These are phyloP conservation scores for Sclerotinia subarctica DNA, from an alignment of 2,329 filamentous ascomycete species.

Conservation along the genomic window DNA sequence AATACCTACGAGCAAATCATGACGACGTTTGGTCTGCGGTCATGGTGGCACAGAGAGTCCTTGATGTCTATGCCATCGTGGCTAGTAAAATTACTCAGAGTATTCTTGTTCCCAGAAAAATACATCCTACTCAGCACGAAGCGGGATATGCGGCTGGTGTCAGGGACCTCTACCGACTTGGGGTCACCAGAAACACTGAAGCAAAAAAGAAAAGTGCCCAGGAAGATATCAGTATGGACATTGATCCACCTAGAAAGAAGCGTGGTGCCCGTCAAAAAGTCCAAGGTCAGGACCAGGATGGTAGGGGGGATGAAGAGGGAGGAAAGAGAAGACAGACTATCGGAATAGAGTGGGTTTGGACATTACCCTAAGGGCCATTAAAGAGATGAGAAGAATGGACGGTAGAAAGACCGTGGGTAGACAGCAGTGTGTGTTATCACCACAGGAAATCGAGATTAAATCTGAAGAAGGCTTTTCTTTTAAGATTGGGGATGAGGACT, in stretches of 20 bases:
- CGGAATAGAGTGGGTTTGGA: not conserved
- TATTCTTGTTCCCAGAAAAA: rapidly evolving
- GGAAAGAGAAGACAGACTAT: not conserved
- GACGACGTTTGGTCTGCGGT: slow-evolving; percentile 1
- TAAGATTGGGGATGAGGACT: not conserved
- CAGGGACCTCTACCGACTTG: not conserved
- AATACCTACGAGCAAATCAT: not conserved
- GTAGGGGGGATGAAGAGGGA: no score
- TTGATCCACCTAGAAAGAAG: not conserved
- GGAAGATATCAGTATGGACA: not conserved
- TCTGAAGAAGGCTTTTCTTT: not conserved
- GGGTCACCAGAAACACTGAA: not conserved
- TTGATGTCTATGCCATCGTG: not conserved
- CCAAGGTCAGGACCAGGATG: not conserved
- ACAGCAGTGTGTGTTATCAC: not conserved
- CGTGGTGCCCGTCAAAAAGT: not conserved
- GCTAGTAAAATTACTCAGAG: not conserved
- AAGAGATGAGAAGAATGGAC: no score
- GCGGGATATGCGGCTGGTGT: not conserved
- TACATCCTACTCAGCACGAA: not conserved
- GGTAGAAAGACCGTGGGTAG: not conserved
- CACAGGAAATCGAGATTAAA: not conserved
- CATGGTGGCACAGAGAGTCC: not conserved
- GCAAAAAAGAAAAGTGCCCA: not conserved
- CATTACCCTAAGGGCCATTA: not conserved